A percentile compares a stretch with the other conserved stretches of the same genome.
These are phyloP conservation scores for Russula sp. DNA, from an alignment of 768 basidiomycete species.

Conservation along the genomic window DNA sequence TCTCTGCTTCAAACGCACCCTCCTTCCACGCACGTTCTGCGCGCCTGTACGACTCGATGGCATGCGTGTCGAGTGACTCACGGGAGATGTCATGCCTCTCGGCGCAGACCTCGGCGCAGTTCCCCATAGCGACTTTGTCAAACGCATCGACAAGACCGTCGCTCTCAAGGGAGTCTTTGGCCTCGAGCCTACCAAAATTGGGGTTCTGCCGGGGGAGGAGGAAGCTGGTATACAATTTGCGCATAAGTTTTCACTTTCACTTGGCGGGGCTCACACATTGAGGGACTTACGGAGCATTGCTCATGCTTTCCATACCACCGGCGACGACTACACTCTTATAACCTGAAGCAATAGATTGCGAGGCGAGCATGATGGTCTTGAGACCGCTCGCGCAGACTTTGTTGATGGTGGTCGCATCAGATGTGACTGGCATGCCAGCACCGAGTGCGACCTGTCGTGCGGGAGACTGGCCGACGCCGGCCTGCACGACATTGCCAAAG, in stretches of 20 bases:
- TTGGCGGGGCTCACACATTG: no score
- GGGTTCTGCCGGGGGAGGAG: conserved; percentile 77
- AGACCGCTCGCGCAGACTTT: conserved; percentile 98
- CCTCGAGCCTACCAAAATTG: conserved; percentile 80
- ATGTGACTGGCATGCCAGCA: conserved; percentile 75
- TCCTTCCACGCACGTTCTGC: conserved; percentile 86
- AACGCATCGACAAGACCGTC: conserved; percentile 98
- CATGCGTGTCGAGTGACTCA: conserved; percentile 84
- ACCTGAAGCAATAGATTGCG: conserved; percentile 85
- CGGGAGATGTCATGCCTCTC: conserved; percentile 78
- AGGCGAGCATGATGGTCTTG: conserved; percentile 91
- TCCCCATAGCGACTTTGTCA: conserved; percentile 98
- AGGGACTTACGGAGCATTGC: conserved; percentile 93
- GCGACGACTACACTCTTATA: conserved; percentile 83
- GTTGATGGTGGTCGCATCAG: conserved; percentile 98
- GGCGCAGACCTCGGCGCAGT: conserved; percentile 87
- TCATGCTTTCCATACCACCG: conserved; percentile 99
- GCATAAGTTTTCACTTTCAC: background rate
- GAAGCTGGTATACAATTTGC: conserved; percentile 47
- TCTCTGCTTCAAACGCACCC: conserved; percentile 81
- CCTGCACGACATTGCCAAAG: conserved; percentile 97
- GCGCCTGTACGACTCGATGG: conserved; percentile 92
- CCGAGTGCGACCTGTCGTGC: conserved; percentile 93
- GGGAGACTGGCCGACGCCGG: conserved; percentile 96
- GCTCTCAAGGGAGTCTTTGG: conserved; percentile 80